Evolutionary conservation across 805 yeast species (phyloP).

Genomic region (Tetrapisispora iriomotensis): DNA sequence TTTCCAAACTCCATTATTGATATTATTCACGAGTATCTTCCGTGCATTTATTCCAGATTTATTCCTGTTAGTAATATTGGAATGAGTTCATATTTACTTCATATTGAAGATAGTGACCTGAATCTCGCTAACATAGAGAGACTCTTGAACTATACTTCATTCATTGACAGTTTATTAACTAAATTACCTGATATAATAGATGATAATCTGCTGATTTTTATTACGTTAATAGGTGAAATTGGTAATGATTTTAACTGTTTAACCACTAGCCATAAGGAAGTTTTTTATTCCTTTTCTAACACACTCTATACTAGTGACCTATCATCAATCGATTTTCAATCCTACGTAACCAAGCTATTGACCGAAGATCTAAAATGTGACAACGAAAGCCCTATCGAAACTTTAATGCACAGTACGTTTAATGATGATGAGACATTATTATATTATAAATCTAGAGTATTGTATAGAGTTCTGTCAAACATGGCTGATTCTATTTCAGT

Average conservation of each 20-base stretch:
- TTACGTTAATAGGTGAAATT: conserved; percentile 31
- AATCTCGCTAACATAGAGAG: conserved; percentile 9
- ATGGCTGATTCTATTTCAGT: conserved; percentile 24
- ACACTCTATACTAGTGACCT: conserved; percentile 13
- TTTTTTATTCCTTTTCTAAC: conserved; percentile 10
- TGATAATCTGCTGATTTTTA: conserved; percentile 13
- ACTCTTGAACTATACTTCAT: conserved; percentile 18
- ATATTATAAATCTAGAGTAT: conserved; percentile 31
- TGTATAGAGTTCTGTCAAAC: conserved; percentile 26
- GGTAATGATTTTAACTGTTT: conserved; percentile 33
- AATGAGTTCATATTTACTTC: conserved; percentile 29
- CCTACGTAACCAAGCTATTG: background rate
- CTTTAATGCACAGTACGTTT: too few relatives aligned
- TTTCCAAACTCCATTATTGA: too few relatives aligned
- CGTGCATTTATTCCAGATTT: conserved; percentile 29
- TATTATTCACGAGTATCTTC: conserved; percentile 24
- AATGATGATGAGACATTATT: conserved; percentile 1
- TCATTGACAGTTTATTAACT: conserved; percentile 17
- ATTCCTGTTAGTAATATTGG: conserved; percentile 41
- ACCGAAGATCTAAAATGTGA: too few relatives aligned
- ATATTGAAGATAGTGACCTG: conserved; percentile 6
- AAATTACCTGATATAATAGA: conserved; percentile 8
- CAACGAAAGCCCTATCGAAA: too few relatives aligned
- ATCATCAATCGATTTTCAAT: background rate
- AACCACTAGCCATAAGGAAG: conserved; percentile 14